phyloP scores from a whole-genome alignment of 148 eudicot genomes.

The Heliamphora exappendiculata region DNA sequence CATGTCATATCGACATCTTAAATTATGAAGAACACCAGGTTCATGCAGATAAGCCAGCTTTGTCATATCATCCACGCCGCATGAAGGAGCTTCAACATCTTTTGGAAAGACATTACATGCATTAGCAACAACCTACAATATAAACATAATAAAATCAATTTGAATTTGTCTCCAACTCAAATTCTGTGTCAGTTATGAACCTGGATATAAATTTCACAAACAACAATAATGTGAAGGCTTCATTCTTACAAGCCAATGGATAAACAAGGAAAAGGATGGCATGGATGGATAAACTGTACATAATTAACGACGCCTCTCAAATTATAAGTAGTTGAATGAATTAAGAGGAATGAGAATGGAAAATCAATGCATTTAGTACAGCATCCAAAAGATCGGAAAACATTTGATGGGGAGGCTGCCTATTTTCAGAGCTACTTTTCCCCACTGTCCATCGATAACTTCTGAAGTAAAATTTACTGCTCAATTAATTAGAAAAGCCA shows the following conservation, averaged over 20 bases:
- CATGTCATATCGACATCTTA: constrained; percentile 53
- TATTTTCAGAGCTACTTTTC: background rate
- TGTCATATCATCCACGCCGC: constrained; percentile 76
- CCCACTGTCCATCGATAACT: background rate
- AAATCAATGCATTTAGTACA: background rate
- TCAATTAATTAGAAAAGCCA: constrained; percentile 1
- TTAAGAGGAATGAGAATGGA: background rate
- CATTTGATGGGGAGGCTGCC: background rate
- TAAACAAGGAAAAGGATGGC: constrained; percentile 2
- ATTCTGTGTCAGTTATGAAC: background rate
- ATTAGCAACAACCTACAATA: constrained; percentile 37
- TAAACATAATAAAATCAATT: constrained; percentile 2
- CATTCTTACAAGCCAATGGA: constrained; percentile 10
- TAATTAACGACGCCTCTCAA: background rate
- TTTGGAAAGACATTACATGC: constrained; percentile 42
- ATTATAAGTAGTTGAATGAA: background rate
- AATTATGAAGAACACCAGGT: constrained; percentile 68
- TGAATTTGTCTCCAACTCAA: background rate
- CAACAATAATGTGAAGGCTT: background rate
- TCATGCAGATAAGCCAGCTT: constrained; percentile 72
- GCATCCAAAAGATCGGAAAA: background rate
- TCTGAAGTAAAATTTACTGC: background rate
- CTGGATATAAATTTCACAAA: background rate
- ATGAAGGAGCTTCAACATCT: constrained; percentile 58
- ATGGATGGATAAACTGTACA: background rate